Conservation (phyloP, 2,329 filamentous ascomycete genomes). For the Grosmannia serpens region DNA sequence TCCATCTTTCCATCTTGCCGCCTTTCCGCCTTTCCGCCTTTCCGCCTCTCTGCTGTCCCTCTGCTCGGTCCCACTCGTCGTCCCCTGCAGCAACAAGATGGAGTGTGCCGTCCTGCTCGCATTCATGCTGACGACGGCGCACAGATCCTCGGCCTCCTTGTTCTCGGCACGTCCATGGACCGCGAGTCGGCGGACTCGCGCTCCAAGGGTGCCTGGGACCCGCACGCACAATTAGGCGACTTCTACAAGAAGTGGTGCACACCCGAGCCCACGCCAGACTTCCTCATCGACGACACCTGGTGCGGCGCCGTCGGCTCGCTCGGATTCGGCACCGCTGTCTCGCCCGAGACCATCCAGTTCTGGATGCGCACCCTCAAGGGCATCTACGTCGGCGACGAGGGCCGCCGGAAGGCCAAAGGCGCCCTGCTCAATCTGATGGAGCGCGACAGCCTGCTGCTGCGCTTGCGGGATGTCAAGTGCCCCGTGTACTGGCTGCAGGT, state of each 20-base stretch:
- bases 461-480: constrained; percentile 34
- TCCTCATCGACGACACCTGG: constrained; percentile 34
- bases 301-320: constrained; percentile 31
- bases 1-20: not conserved
- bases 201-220: constrained; percentile 35
- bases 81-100: too few species aligned
- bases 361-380: constrained; percentile 34
- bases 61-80: too few species aligned
- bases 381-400: constrained; percentile 37
- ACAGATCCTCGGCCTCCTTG: constrained; percentile 32
- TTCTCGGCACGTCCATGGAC: constrained; percentile 38
- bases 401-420: constrained; percentile 35
- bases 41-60: not conserved
- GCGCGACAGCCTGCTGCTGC: constrained; percentile 34
- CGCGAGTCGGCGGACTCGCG: constrained; percentile 32
- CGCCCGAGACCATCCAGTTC: constrained; percentile 26
- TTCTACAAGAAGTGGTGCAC: constrained; percentile 32
- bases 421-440: constrained; percentile 32
- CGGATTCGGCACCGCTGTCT: constrained; percentile 31
- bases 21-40: not conserved
- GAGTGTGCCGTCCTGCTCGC: too few species aligned
- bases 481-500: constrained; percentile 36
- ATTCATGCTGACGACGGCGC: not conserved
- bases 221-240: constrained; percentile 25
- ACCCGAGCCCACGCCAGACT: constrained; percentile 28